Evolutionary conservation across 805 yeast species (phyloP), one percentile per base, ranked within the genome.

Genomic region (Yarrowia bubula): DNA sequence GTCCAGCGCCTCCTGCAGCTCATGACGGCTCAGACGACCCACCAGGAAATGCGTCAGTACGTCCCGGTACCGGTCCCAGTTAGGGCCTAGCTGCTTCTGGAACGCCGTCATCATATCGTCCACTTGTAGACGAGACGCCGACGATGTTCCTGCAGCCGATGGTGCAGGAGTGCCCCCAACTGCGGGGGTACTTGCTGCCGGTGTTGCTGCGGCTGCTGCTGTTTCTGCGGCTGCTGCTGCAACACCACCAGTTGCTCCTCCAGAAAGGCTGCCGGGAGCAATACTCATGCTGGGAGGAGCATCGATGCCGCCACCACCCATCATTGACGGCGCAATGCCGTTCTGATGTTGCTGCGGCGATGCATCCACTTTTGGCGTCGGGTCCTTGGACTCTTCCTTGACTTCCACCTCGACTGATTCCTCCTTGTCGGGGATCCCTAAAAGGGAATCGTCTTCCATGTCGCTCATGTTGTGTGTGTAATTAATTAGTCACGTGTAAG

Each of bases 21-120:
- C 99, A 18, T 76, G 75, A 57, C 97, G 81, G 10, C 96, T 88
- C 17, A 92, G 78, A 73, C 86, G 88, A 5, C 97, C 97, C 42
- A 88, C 75, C 42, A 93, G 78, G 70, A 92, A 93, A 62, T 83
- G 78, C 60, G 93, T 86, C 28, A 95, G 81, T 5, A 90, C 81
- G 65, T 86, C 88, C 68, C 96, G 92, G 75, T 93, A 93, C 66
- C 82, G 83, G 68, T 88, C 93, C 99, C 99, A 93, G 55, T 84
- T 83, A 50, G 81, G 79, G 1, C 97, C 98, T 66, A 93, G 75
- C 67, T 82, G 80, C 63, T 81, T 81, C 68, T 90, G 92, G 68
- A 95, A 84, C 64, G 88, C 90, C 41, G 83, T 80, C 71, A 92
- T 90, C 66, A 92, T 79, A 0, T 75, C 71, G 65, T 86, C 88